Evolutionary conservation across 106 monocot genomes (phyloP), one percentile per base, ranked within the genome.

Genomic region (Alisma plantagoaquatica): DNA sequence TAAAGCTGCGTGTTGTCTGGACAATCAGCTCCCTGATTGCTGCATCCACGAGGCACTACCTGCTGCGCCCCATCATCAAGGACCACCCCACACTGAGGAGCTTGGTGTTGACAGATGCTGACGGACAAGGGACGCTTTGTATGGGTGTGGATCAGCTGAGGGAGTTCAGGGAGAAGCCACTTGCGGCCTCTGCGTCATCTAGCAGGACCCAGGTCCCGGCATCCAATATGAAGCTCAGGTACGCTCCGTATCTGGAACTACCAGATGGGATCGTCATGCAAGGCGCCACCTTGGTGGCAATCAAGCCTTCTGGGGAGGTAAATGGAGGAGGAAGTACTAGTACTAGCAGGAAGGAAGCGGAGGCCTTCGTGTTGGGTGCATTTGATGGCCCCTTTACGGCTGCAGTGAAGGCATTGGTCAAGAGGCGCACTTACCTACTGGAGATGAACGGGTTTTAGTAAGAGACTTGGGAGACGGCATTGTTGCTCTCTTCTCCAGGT

Each of bases 381-480:
- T 88, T 88, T 53, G 87, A 88, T 41, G 87, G 75, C 2, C 72
- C 87, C n/a, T 79, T 73, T 53, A 73, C 56, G 54, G 55, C 55
- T 23, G 79, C 76, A 5, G 87, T 62, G 58, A 82, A 76, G 48
- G 62, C 78, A 27, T 67, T 88, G 41, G 12, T 73, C 44, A 82
- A 82, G 60, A 56, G 82, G 18, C 65, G 73, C 6, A 82, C 82
- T 27, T 88, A 88, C 19, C 76, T 88, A 17, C 50, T 88, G 56
- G 87, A 88, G 63, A 88, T 88, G 87, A 88, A 88, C 67, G 82
- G 87, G 24, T 88, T 88, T 61, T 88, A 85, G 75, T n/a, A n/a
- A n/a, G n/a, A n/a, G n/a, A n/a, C n/a, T n/a, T n/a, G n/a, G n/a
- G n/a, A n/a, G n/a, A n/a, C n/a, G n/a, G n/a, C n/a, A n/a, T n/a